Percentiles rank a stretch among this genome's conserved stretches.
phyloP scores from a whole-genome alignment of 75 land plant genomes.

The Ceratopteris richardii region DNA sequence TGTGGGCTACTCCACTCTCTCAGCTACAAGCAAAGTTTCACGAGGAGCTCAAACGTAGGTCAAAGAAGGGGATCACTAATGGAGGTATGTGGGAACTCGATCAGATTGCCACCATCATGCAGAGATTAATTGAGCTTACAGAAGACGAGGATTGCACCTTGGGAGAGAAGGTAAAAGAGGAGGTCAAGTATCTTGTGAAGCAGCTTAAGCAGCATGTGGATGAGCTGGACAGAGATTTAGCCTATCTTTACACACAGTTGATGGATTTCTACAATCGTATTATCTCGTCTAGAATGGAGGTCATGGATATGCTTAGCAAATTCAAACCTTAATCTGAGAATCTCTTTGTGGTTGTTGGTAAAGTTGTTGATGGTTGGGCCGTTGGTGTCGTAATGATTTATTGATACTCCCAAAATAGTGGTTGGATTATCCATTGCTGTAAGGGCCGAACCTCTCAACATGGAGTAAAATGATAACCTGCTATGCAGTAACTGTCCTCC shows the following conservation, averaged over 20 bases:
- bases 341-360: too few relatives aligned
- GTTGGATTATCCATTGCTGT: too few relatives aligned
- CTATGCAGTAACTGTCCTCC: too few relatives aligned
- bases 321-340: too few relatives aligned
- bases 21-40: conserved; percentile 2
- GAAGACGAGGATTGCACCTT: background rate
- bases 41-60: background rate
- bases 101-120: background rate
- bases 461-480: too few relatives aligned
- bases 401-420: too few relatives aligned
- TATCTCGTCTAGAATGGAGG: conserved; percentile 1
- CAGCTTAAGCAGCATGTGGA: conserved; percentile 1
- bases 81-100: conserved; percentile 3
- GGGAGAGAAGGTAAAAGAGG: background rate
- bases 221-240: background rate
- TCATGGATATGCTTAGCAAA: background rate
- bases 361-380: too few relatives aligned
- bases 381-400: too few relatives aligned
- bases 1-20: background rate
- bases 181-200: conserved; percentile 2
- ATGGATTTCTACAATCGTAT: background rate
- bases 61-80: background rate
- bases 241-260: background rate
- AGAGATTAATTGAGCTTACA: background rate
- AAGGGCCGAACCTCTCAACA: too few relatives aligned